phyloP scores from a whole-genome alignment of 352 stramenopile genomes.

The Globisporangium mamillatum region DNA sequence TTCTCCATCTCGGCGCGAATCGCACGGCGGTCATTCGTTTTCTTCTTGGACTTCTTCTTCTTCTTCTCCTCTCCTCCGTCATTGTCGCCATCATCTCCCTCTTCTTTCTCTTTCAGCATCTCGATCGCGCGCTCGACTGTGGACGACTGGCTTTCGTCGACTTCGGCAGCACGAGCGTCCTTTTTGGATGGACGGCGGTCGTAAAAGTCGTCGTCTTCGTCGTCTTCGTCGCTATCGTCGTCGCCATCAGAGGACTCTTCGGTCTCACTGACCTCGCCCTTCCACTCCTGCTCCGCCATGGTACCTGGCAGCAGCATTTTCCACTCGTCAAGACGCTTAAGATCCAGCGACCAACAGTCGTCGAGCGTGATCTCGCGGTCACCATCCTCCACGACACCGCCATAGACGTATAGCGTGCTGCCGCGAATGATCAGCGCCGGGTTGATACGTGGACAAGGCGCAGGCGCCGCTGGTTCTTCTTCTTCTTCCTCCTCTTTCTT shows the following conservation, averaged over 20 bases:
- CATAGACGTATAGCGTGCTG: constrained; percentile 92
- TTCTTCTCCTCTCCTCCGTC: constrained; percentile 26
- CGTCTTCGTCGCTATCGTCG: constrained; percentile 68
- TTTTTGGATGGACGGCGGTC: constrained; percentile 17
- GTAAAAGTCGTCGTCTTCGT: constrained; percentile 43
- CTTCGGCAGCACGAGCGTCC: constrained; percentile 15
- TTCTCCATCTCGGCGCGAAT: constrained; percentile 84
- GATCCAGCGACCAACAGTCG: constrained; percentile 93
- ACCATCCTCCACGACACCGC: constrained; percentile 91
- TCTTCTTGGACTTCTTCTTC: constrained; percentile 61
- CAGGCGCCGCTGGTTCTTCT: constrained; percentile 27
- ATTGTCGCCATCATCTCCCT: constrained; percentile 26
- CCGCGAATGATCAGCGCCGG: constrained; percentile 83
- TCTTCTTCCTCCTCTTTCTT: constrained; percentile 24
- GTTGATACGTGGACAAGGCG: constrained; percentile 85
- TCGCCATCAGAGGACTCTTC: constrained; percentile 83
- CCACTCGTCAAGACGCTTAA: constrained; percentile 93
- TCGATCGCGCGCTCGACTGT: constrained; percentile 55
- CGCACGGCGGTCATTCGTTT: constrained; percentile 57
- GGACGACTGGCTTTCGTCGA: constrained; percentile 27
- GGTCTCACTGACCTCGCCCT: constrained; percentile 81
- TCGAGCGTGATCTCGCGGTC: constrained; percentile 95
- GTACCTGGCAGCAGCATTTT: constrained; percentile 89
- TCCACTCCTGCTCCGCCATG: constrained; percentile 93
- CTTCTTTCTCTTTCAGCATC: constrained; percentile 57